Percentiles rank a stretch among this genome's conserved stretches.
phyloP scores from a whole-genome alignment of 208 protist species.

The Crithidia fasciculata region DNA sequence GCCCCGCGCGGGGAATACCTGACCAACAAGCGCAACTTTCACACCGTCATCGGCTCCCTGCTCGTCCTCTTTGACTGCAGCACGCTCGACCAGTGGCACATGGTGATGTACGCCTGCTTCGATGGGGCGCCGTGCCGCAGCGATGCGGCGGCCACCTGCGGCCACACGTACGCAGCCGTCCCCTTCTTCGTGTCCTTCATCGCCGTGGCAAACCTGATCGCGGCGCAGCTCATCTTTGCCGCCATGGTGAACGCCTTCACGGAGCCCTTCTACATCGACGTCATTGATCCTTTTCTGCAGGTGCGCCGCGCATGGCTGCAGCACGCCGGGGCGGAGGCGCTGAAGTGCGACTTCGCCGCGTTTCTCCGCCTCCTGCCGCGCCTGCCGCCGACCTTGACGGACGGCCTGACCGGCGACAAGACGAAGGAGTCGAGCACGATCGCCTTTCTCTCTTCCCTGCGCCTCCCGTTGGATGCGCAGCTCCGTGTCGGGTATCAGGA shows the following conservation, averaged over 20 bases:
- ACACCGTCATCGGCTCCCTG: conserved; percentile 49
- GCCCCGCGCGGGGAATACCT: conserved; percentile 30
- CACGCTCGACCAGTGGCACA: conserved; percentile 61
- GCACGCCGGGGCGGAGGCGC: conserved; percentile 13
- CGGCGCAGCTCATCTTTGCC: conserved; percentile 32
- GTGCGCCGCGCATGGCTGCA: conserved; percentile 35
- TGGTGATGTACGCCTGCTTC: conserved; percentile 37
- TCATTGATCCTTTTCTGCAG: conserved; percentile 33
- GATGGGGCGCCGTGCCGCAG: conserved; percentile 15
- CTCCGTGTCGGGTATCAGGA: conserved; percentile 39
- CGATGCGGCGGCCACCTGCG: conserved; percentile 17
- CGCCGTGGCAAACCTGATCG: conserved; percentile 22
- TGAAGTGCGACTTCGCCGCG: conserved; percentile 13
- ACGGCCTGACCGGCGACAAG: conserved; percentile 23
- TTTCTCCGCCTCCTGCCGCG: conserved; percentile 21
- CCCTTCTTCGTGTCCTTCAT: conserved; percentile 47
- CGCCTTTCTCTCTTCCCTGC: conserved; percentile 42
- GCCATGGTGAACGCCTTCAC: conserved; percentile 32
- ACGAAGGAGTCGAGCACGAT: conserved; percentile 28
- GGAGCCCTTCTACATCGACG: conserved; percentile 23
- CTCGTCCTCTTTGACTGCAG: conserved; percentile 62
- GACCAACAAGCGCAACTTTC: conserved; percentile 66
- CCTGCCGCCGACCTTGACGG: conserved; percentile 16
- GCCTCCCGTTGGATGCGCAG: conserved; percentile 39
- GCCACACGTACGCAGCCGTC: conserved; percentile 30